Conservation (phyloP, 2,329 filamentous ascomycete genomes). For the Curvularia verruculosa region DNA sequence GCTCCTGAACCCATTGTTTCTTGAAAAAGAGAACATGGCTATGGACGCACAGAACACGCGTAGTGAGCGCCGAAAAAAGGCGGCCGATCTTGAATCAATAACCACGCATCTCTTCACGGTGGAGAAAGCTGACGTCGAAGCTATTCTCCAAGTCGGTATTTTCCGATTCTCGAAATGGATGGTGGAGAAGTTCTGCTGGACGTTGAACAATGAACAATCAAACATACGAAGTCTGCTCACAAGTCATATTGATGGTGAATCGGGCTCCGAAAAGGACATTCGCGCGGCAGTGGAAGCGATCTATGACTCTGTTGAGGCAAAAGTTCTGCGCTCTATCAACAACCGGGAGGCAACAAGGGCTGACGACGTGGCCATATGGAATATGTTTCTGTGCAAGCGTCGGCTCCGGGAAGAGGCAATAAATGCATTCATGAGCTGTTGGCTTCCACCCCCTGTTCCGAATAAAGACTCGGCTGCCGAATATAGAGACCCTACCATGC, state of each 20-base stretch:
- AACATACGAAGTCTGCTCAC: constrained; percentile 17
- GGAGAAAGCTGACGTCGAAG: constrained; percentile 20
- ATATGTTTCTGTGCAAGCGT: constrained; percentile 30
- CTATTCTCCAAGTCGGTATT: constrained; percentile 29
- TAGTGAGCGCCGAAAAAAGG: constrained; percentile 34
- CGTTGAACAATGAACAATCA: constrained; percentile 12
- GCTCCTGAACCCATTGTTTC: constrained; percentile 85
- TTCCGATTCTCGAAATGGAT: constrained; percentile 37
- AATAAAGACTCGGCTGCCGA: background rate
- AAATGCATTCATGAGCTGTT: constrained; percentile 22
- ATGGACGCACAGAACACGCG: constrained; percentile 62
- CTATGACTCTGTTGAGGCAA: constrained; percentile 26
- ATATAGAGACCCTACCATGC: constrained; percentile 66
- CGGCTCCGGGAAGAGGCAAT: constrained; percentile 32
- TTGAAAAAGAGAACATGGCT: constrained; percentile 77
- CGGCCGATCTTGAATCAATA: constrained; percentile 27
- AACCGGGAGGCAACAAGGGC: constrained; percentile 14
- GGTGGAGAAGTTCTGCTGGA: constrained; percentile 28
- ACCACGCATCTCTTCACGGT: constrained; percentile 24
- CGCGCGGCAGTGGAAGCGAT: constrained; percentile 12
- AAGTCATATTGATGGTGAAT: constrained; percentile 3
- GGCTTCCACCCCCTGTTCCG: constrained; percentile 18
- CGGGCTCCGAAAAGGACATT: constrained; percentile 12
- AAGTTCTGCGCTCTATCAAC: constrained; percentile 20
- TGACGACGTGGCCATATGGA: constrained; percentile 28